Conservation (phyloP, 1,139 yeast genomes). For the Taphrina wiesneri region DNA sequence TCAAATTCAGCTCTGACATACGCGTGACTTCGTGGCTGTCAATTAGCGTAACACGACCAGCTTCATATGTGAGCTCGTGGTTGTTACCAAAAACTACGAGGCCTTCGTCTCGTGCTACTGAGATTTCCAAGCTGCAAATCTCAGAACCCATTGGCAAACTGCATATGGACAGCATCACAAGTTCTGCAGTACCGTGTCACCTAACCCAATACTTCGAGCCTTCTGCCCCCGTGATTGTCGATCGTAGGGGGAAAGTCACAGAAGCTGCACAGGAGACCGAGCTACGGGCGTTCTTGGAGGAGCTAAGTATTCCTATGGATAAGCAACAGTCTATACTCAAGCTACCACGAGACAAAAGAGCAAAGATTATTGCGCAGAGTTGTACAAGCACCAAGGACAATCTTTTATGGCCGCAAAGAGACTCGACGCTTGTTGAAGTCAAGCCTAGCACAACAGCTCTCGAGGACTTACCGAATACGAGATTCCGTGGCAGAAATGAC, state of each 20-base stretch:
- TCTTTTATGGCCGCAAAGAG: too few species aligned
- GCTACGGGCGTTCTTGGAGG: neutral
- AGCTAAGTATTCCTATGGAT: neutral
- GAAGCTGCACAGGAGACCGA: neutral
- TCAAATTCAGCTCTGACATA: neutral
- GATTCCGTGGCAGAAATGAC: neutral
- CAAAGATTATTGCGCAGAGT: neutral
- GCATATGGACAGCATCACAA: neutral
- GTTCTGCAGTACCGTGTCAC: neutral
- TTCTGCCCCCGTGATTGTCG: neutral
- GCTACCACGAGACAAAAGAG: neutral
- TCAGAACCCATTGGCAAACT: neutral
- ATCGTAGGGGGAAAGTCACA: neutral
- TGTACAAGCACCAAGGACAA: neutral
- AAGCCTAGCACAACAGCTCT: neutral
- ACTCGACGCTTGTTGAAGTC: too few species aligned
- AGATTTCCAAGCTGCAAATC: neutral
- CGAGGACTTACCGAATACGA: neutral
- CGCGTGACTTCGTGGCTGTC: neutral
- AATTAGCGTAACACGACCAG: neutral
- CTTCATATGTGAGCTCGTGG: slow-evolving; percentile 5
- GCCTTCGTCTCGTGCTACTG: neutral
- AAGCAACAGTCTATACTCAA: neutral
- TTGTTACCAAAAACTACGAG: neutral
- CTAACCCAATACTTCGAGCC: neutral